Base-by-base conservation (phyloP, 2,329 filamentous ascomycete genomes). In the Tolypocladium endophyticum region DNA sequence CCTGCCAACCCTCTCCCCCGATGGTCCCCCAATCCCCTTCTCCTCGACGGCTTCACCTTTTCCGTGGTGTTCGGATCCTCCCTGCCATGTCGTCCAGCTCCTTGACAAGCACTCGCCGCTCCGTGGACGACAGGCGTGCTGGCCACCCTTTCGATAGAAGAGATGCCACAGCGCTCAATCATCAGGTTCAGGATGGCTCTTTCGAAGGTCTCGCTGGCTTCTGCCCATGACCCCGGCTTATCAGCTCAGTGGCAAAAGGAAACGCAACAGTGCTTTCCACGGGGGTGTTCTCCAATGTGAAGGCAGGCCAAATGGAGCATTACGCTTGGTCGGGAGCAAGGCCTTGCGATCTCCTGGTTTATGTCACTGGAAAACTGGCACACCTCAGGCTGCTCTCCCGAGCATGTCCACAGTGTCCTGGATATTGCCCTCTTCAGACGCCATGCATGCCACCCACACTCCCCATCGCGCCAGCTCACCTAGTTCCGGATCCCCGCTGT, bases 381-480 rank as follows among this genome's bases (percentile, higher is more conserved):
- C 30, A 3, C 14, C n/a, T n/a, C n/a, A n/a, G n/a, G 25, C 45
- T 50, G 45, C 45, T 50, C 23, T 28, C 5, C 45, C 47, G 25
- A 50, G 20, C 6, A 11, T 28, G 30, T 33, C 30, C 50, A n/a
- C 47, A 4, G 16, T 14, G 18, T 33, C 9, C 20, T 53, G 28
- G 18, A 12, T 12, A 23, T 23, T 20, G 50, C 50, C 50, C 16
- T 20, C 30, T 5, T 12, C 20, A 7, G 50, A 11, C 30, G 30
- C 28, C 30, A 35, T 36, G 65, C 64, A 70, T 69, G 66, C 61
- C 64, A 69, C 66, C 65, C 62, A 63, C 63, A 65, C 59, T 60
- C 33, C 41, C 38, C 50, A 55, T 57, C 62, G 60, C 63, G 58
- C 62, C 60, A 58, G 61, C 57, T 60, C 63, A 59, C 54, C 63